Evolutionary conservation across 2,329 filamentous ascomycete genomes (phyloP), one percentile per base, ranked within the genome.

Genomic region (Pyricularia pennisetigena): DNA sequence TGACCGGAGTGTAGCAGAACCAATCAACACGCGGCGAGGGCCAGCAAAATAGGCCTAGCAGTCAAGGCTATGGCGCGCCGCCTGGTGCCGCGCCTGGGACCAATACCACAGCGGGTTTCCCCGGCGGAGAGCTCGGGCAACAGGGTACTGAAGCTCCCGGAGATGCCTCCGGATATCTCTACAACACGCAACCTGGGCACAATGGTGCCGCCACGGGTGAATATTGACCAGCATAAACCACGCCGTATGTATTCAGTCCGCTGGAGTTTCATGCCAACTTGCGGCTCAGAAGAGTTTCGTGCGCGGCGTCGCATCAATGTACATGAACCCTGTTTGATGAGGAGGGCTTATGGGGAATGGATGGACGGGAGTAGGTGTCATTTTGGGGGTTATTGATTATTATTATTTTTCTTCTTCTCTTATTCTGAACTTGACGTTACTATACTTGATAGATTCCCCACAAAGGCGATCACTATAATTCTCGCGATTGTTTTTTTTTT

Each of bases 11-110:
- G 28, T 57, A 68, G 66, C 69, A 94, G 89, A 93, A 91, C 72
- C 90, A 95, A 81, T 91, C 92, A 73, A 90, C 91, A 79, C 84
- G 90, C 73, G 88, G 88, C 70, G 84, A 86, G 41, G 80, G 79
- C 72, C 81, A 82, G 69, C 79, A 79, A 70, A 80, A 79, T 70
- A 78, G 83, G 66, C 83, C 83, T n/a, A 78, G 76, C 69, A 86
- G 83, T 72, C 82, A 85, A 74, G 83, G 82, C 14, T 85, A 84
- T 71, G 82, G 82, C 64, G 66, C 66, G 78, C 79, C 35, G 73
- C 79, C 41, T 76, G 78, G 64, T 77, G 79, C 23, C 64, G 79
- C 78, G 28, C 74, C 78, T 71, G 78, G 77, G 64, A 77, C 78
- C 10, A 79, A 78, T 65, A 75, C 76, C 16, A 71, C 80, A 4